A percentile compares a stretch with the other conserved stretches of the same genome.
Conservation (phyloP, 306 rosid genomes). For the Trifolium fragiferum region DNA sequence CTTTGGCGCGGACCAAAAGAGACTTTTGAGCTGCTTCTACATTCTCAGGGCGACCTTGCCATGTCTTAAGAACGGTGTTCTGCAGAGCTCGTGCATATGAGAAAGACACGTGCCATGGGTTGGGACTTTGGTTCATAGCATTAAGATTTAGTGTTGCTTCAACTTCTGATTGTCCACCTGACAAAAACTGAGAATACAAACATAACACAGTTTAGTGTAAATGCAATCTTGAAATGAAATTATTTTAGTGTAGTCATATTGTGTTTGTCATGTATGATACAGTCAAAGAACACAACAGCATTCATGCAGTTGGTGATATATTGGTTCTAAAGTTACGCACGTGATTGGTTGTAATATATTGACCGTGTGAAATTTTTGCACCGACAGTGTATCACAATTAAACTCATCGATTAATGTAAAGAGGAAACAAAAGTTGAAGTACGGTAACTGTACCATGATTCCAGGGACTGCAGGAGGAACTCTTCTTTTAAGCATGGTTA, state of each 20-base stretch:
- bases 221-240: background rate
- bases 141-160: slow-evolving; percentile 91
- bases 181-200: slow-evolving; percentile 70
- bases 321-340: background rate
- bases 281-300: slow-evolving; percentile 3
- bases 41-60: slow-evolving; percentile 92
- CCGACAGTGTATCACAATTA: background rate
- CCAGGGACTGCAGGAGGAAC: slow-evolving; percentile 99
- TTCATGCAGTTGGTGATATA: background rate
- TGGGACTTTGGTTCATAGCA: slow-evolving; percentile 98
- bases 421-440: slow-evolving; percentile 21
- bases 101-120: slow-evolving; percentile 99
- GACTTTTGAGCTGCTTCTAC: slow-evolving; percentile 79
- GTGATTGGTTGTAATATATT: background rate
- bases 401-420: slow-evolving; percentile 1
- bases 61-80: slow-evolving; percentile 88
- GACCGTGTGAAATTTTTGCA: background rate
- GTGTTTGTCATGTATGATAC: slow-evolving; percentile 19
- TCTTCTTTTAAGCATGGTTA: slow-evolving; percentile 83
- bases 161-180: slow-evolving; percentile 97
- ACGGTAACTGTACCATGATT: slow-evolving; percentile 74
- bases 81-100: slow-evolving; percentile 97
- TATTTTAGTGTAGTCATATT: slow-evolving; percentile 17
- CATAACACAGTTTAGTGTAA: slow-evolving; percentile 29
- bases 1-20: slow-evolving; percentile 91